Evolutionary conservation across 176 grass and related monocot genomes (phyloP).

Genomic region (Triticum aestivum): IWGSC_CS_RefSeq_v2.1 NC_057808.1:240953829-240954328

Average conservation of each 20-base stretch:
- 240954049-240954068: not conserved
- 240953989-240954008: conserved; percentile 33
- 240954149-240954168: conserved; percentile 26
- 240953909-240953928: conserved; percentile 70
- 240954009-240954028: conserved; percentile 1
- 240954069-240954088: not conserved
- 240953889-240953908: conserved; percentile 94
- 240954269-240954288: conserved; percentile 25
- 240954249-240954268: conserved; percentile 33
- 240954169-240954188: not conserved
- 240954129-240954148: conserved; percentile 58
- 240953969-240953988: conserved; percentile 24
- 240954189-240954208: conserved; percentile 19
- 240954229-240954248: conserved; percentile 3
- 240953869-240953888: conserved; percentile 31
- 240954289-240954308: conserved; percentile 17
- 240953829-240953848: conserved; percentile 91
- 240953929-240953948: conserved; percentile 75
- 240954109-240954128: conserved; percentile 59
- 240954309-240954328: not conserved
- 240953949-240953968: conserved; percentile 90
- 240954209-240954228: conserved; percentile 41
- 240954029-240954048: not conserved
- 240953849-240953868: conserved; percentile 56
- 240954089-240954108: not conserved